Evolutionary conservation across 768 basidiomycete genomes (phyloP).

Genomic region (Phaffia tasmanica): DNA sequence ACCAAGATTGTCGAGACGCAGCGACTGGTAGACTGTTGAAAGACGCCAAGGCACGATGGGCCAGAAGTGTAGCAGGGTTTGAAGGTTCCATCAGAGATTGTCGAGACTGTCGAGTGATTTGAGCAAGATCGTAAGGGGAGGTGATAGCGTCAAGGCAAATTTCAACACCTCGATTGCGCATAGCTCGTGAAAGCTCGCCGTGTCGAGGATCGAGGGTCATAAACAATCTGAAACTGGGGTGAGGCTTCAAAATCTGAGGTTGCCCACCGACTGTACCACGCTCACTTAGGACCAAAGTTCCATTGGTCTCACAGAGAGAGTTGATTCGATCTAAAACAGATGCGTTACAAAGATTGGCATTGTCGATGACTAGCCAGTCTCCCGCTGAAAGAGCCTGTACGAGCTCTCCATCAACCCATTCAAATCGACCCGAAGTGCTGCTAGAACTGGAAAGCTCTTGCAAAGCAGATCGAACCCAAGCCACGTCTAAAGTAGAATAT

Average conservation of each 20-base stretch:
- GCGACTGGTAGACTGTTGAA: background rate
- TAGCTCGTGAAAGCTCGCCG: slow-evolving; percentile 91
- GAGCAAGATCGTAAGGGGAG: slow-evolving; percentile 6
- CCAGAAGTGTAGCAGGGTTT: background rate
- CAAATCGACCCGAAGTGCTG: slow-evolving; percentile 51
- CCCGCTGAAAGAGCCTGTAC: slow-evolving; percentile 74
- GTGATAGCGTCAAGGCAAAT: slow-evolving; percentile 44
- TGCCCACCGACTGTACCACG: slow-evolving; percentile 68
- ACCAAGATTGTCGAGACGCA: background rate
- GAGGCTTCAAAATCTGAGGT: slow-evolving; percentile 65
- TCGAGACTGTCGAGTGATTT: slow-evolving; percentile 17
- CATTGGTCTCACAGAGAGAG: slow-evolving; percentile 81
- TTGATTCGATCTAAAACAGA: slow-evolving; percentile 95
- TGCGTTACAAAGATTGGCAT: slow-evolving; percentile 86
- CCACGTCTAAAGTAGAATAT: background rate
- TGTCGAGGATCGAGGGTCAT: slow-evolving; percentile 85
- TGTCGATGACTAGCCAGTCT: slow-evolving; percentile 80
- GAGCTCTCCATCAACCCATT: slow-evolving; percentile 92
- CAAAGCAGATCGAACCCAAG: slow-evolving; percentile 18
- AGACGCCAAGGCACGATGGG: slow-evolving; percentile 3
- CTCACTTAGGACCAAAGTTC: slow-evolving; percentile 74
- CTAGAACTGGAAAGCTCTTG: slow-evolving; percentile 14
- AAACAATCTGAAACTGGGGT: slow-evolving; percentile 79
- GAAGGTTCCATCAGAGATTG: background rate
- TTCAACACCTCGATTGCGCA: slow-evolving; percentile 95